phyloP scores from a whole-genome alignment of 495 filamentous ascomycete genomes.

The Jackrogersella multiformis region DNA sequence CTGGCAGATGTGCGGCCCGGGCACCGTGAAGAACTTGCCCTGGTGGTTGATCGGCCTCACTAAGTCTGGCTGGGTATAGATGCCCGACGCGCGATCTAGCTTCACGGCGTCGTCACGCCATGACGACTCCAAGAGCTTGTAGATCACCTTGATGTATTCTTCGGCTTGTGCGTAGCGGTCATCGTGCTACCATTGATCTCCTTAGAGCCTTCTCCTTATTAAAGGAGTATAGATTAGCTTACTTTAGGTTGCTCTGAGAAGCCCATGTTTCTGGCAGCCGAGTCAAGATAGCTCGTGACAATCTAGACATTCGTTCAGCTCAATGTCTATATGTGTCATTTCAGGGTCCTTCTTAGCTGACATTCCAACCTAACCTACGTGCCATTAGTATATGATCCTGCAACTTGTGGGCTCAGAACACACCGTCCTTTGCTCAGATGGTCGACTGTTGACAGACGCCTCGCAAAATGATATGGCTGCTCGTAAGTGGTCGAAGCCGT shows the following conservation, averaged over 20 bases:
- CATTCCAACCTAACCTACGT: slow-evolving; percentile 67
- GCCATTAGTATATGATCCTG: slow-evolving; percentile 11
- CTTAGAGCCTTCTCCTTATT: neutral
- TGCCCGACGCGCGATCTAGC: slow-evolving; percentile 61
- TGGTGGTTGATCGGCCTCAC: slow-evolving; percentile 72
- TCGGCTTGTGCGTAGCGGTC: slow-evolving; percentile 73
- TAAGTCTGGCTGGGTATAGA: slow-evolving; percentile 68
- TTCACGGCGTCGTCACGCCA: slow-evolving; percentile 74
- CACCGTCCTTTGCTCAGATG: slow-evolving; percentile 71
- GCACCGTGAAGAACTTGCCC: slow-evolving; percentile 72
- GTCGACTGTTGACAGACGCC: slow-evolving; percentile 71
- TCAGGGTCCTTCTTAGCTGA: slow-evolving; percentile 17
- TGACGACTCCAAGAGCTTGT: slow-evolving; percentile 75
- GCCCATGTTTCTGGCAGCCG: slow-evolving; percentile 70
- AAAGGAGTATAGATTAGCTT: slow-evolving; percentile 6
- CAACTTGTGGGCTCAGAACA: slow-evolving; percentile 10
- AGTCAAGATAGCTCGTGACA: slow-evolving; percentile 74
- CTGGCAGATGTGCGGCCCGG: slow-evolving; percentile 70
- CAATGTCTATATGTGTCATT: neutral
- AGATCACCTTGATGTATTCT: slow-evolving; percentile 74
- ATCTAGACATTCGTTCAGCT: slow-evolving; percentile 49
- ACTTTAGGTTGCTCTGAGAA: slow-evolving; percentile 58
- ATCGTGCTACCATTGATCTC: slow-evolving; percentile 61
- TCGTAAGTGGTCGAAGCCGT: slow-evolving; percentile 74
- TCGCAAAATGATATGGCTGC: slow-evolving; percentile 73